Evolutionary conservation across 202 grass and related monocot genomes (phyloP).

Genomic region (Tripidium arundinaceum): DNA sequence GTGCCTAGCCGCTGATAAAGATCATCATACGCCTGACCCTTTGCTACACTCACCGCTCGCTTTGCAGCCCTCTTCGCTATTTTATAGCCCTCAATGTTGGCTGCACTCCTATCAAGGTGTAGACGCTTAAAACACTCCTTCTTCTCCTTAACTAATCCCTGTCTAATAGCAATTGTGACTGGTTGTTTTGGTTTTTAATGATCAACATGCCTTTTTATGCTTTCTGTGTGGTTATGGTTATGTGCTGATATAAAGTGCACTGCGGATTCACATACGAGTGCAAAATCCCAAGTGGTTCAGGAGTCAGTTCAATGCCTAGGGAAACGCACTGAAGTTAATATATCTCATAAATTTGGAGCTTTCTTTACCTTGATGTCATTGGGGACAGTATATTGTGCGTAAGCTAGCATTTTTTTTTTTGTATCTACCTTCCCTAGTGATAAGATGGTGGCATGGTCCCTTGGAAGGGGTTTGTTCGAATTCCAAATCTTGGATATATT

Average conservation of each 20-base stretch:
- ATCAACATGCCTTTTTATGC: neutral
- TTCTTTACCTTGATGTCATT: neutral
- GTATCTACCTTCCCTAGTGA: neutral
- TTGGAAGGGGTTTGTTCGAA: neutral
- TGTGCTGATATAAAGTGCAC: too few relatives aligned
- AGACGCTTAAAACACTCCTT: too few relatives aligned
- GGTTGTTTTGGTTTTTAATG: neutral
- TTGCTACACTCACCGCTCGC: too few relatives aligned
- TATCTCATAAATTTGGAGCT: neutral
- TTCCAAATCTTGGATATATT: neutral
- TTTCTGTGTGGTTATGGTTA: neutral
- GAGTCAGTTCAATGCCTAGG: neutral
- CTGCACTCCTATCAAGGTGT: too few relatives aligned
- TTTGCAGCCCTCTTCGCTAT: too few relatives aligned
- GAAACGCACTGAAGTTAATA: neutral
- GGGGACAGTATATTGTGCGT: neutral
- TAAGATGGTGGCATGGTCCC: neutral
- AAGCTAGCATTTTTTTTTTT: neutral
- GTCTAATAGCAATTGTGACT: neutral
- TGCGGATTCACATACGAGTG: neutral
- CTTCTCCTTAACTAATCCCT: neutral
- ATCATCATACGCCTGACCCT: too few relatives aligned
- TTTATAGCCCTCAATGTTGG: too few relatives aligned
- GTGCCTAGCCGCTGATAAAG: too few relatives aligned
- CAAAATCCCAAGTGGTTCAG: neutral